Evolutionary conservation across 371 early-diverging fungal species (phyloP).

Genomic region (Lichtheimia ornata): DNA sequence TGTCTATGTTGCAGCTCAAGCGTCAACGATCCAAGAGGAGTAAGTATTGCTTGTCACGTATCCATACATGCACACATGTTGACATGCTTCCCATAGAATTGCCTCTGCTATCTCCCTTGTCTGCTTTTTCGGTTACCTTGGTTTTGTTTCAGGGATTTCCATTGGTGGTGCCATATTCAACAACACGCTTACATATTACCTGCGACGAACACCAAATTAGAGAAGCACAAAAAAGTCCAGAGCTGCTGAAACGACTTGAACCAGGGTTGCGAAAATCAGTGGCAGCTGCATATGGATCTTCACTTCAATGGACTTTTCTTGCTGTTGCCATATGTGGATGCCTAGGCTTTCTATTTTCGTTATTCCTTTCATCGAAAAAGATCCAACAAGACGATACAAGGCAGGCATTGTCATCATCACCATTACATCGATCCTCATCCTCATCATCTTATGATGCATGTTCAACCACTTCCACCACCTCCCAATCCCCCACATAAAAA

Average conservation of each 20-base stretch:
- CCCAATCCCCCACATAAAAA: too few relatives aligned
- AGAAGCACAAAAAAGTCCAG: conserved; percentile 7
- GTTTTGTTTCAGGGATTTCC: conserved; percentile 71
- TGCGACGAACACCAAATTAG: conserved; percentile 10
- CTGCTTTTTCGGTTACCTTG: conserved; percentile 63
- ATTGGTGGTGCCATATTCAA: conserved; percentile 55
- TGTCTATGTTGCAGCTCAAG: conserved; percentile 15
- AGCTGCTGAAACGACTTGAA: conserved; percentile 3
- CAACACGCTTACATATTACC: conserved; percentile 33
- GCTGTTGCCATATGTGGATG: conserved; percentile 5
- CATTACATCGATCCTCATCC: too few relatives aligned
- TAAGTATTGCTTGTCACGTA: neutral
- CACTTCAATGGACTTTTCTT: conserved; percentile 6
- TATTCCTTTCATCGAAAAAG: neutral
- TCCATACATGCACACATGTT: too few relatives aligned
- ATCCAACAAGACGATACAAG: neutral
- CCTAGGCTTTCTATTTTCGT: neutral
- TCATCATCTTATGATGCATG: too few relatives aligned
- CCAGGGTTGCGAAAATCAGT: neutral
- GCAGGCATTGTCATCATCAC: too few relatives aligned
- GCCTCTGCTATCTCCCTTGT: conserved; percentile 56
- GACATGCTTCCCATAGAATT: conserved; percentile 16
- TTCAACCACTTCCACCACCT: too few relatives aligned
- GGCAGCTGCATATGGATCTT: conserved; percentile 1
- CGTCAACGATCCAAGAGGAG: neutral